Evolutionary conservation across 768 basidiomycete genomes (phyloP), one percentile per base, ranked within the genome.

Genomic region (Lepiota venenata): DNA sequence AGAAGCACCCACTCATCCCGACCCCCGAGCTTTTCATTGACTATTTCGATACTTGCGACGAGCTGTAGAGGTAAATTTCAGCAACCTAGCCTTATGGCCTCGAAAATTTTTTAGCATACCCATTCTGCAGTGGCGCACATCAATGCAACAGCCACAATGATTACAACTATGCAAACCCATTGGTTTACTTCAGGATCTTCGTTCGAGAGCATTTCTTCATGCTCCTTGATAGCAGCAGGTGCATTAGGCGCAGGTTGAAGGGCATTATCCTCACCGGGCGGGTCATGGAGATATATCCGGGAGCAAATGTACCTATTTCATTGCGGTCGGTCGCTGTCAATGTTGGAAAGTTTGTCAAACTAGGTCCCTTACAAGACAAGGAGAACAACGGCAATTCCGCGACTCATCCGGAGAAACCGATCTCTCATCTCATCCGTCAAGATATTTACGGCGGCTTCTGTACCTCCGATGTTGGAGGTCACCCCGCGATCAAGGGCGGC

Each of bases 91-190:
- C 3, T 9, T 47, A 25, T 32, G 15, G 38, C 2, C 16, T 20
- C 16, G 32, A 11, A 3, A 9, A 32, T 4, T 7, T 21, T 2
- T 16, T 9, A 69, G 74, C 65, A 58, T 60, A 88, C 84, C 74
- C 80, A 88, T 76, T 87, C 85, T 16, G 84, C 85, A 4, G 88
- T 89, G 25, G 75, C 72, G 32, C 81, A 85, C 82, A 87, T 83
- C 27, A 89, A 63, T 9, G 64, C 80, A 39, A 89, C 78, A 29
- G 78, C 78, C 35, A 81, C 41, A 3, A 69, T 36, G 1, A 90
- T 74, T 54, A 85, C 70, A 4, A 66, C 60, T 12, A 87, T 69
- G 61, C 83, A 84, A 2, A 84, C 78, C 69, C 77, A 87, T 61
- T 82, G 84, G 59, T 82, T 87, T 20, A 84, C 74, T 56, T 81